Conservation (phyloP, 108 stramenopile genomes). For the Cyclotella baltica region DNA sequence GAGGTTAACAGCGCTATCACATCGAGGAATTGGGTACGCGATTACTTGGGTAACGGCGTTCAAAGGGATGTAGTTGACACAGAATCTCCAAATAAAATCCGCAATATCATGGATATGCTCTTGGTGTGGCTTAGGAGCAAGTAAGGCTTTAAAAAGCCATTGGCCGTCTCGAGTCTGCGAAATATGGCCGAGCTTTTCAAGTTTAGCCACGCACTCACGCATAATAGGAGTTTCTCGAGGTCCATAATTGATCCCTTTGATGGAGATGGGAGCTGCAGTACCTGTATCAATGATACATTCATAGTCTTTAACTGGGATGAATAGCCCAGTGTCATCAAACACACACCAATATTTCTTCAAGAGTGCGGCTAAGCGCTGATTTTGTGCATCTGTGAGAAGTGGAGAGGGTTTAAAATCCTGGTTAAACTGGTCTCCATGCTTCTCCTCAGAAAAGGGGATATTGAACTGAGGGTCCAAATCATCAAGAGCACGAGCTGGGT, state of each 20-base stretch:
- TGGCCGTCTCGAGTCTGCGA: too few species aligned
- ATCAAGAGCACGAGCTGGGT: too few species aligned
- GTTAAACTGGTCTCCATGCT: neutral
- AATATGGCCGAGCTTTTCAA: neutral
- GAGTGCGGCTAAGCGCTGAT: neutral
- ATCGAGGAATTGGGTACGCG: neutral
- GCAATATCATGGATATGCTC: neutral
- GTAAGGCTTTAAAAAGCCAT: neutral
- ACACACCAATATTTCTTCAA: constrained; percentile 4
- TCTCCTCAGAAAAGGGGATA: too few species aligned
- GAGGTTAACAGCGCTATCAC: neutral
- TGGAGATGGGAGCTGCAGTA: neutral
- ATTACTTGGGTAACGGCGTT: too few species aligned
- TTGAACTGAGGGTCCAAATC: neutral
- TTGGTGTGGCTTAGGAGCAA: too few species aligned
- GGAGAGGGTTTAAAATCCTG: too few species aligned
- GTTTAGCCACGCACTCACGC: neutral
- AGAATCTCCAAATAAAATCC: neutral
- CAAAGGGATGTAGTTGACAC: too few species aligned
- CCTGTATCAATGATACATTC: constrained; percentile 8
- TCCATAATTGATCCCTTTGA: neutral
- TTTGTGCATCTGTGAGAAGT: neutral
- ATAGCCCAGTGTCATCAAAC: neutral
- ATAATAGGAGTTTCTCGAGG: constrained; percentile 7
- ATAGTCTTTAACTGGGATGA: constrained; percentile 5